Conservation (phyloP, 345 rosid genomes). For the Erucastrum elatum region DNA sequence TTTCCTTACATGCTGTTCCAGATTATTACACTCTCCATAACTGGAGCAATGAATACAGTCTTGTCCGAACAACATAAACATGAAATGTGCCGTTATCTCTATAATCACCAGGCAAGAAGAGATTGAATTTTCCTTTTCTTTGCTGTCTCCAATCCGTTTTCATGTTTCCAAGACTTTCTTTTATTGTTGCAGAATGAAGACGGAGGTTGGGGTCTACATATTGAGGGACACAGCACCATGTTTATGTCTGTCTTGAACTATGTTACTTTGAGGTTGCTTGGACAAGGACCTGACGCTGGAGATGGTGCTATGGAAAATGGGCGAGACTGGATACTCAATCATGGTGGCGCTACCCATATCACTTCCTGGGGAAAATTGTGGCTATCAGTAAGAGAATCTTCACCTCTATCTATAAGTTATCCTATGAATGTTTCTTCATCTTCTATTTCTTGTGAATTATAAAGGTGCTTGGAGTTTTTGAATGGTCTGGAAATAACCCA, state of each 20-base stretch:
- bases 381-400: conserved; percentile 76
- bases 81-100: conserved; percentile 87
- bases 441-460: conserved; percentile 20
- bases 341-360: conserved; percentile 87
- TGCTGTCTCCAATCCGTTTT: background rate
- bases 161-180: conserved; percentile 9
- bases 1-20: conserved; percentile 33
- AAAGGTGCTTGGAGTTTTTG: conserved; percentile 89
- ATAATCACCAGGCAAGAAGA: conserved; percentile 75
- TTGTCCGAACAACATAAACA: conserved; percentile 68
- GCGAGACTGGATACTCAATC: conserved; percentile 78
- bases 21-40: conserved; percentile 76
- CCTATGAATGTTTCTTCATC: conserved; percentile 13
- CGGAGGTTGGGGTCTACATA: conserved; percentile 98
- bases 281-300: conserved; percentile 87
- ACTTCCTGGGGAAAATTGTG: conserved; percentile 99
- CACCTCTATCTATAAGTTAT: conserved; percentile 11
- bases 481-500: conserved; percentile 97
- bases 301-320: conserved; percentile 80
- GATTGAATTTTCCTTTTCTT: background rate
- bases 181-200: conserved; percentile 72
- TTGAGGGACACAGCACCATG: conserved; percentile 98
- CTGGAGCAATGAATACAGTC: conserved; percentile 82
- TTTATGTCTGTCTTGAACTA: conserved; percentile 86
- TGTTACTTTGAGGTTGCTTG: conserved; percentile 87